Conservation (phyloP, 352 stramenopile genomes). For the Phytophthora pinifolia region DNA sequence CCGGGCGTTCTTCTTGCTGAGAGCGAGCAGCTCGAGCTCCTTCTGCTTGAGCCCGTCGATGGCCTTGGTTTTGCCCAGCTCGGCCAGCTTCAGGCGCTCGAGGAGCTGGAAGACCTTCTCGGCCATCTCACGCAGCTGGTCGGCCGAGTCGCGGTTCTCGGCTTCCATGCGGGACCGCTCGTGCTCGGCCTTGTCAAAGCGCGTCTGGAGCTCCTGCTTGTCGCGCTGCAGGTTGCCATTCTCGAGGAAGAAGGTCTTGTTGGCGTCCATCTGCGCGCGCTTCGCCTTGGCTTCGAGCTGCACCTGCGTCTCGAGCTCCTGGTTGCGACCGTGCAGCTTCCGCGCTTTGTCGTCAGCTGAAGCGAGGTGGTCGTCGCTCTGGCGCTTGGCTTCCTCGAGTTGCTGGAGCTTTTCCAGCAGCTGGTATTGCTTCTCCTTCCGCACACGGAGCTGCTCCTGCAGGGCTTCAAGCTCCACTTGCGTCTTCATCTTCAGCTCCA, state of each 20-base stretch:
- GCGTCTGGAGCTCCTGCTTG: conserved; percentile 79
- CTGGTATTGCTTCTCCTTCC: conserved; percentile 98
- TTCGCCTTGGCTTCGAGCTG: conserved; percentile 94
- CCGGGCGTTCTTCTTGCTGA: conserved; percentile 95
- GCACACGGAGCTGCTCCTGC: conserved; percentile 94
- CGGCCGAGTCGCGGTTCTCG: conserved; percentile 93
- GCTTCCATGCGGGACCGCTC: conserved; percentile 94
- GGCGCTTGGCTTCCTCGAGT: conserved; percentile 92
- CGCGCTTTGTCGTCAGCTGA: conserved; percentile 92
- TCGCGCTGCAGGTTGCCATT: conserved; percentile 76
- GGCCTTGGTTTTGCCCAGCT: conserved; percentile 95
- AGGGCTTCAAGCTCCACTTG: conserved; percentile 95
- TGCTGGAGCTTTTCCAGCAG: conserved; percentile 96
- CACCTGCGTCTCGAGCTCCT: conserved; percentile 94
- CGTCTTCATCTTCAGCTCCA: conserved; percentile 94
- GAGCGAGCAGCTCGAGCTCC: conserved; percentile 91
- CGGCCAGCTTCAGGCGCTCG: conserved; percentile 94
- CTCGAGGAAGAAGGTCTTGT: conserved; percentile 91
- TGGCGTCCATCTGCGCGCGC: conserved; percentile 90
- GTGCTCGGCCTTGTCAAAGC: conserved; percentile 90
- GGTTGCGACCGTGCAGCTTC: conserved; percentile 83
- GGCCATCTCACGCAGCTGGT: conserved; percentile 96
- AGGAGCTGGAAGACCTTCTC: conserved; percentile 97
- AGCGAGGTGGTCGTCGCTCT: conserved; percentile 90
- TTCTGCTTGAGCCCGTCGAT: conserved; percentile 94